Evolutionary conservation across 1,284 basidiomycete genomes (phyloP), one percentile per base, ranked within the genome.

Genomic region (Laetiporus sulphureus): DNA sequence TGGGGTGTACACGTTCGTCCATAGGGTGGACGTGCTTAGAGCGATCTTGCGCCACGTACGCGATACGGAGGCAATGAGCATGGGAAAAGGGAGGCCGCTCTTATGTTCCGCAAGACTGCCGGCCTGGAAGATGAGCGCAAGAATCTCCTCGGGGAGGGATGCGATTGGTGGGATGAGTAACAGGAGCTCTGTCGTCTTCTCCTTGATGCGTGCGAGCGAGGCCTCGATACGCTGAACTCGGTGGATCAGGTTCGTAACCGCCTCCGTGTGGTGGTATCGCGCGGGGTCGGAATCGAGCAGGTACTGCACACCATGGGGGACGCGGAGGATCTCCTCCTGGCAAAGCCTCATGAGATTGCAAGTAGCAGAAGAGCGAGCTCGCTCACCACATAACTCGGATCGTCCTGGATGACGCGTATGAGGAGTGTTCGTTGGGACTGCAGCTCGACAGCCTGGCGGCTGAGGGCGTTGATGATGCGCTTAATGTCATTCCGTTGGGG

Each of bases 1-100:
- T 18, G 48, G 45, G 43, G 59, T 49, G 19, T 48, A 45, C 40
- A 60, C 44, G 42, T 54, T 54, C 2, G 58, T 55, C 57, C 57
- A 60, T 6, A 60, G 45, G 25, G 50, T 49, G 13, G 56, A 51
- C 2, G 52, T 54, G 15, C 37, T 46, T n/a, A 53, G 33, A 3
- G 55, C 56, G n/a, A 60, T 48, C 13, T 50, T 46, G 7, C 57
- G 52, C 57, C 58, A 60, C 30, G 52, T 51, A 27, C 49, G 51
- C n/a, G 50, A 60, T 19, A 60, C 57, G 19, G 51, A 52, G 7
- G 54, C 45, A 15, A 58, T 38, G 13, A 56, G 47, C 42, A 60
- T 49, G 11, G 53, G 53, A 21, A 56, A 53, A 1, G 56, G 55
- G 11, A 40, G 25, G 13, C 16, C 16, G 21, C 38, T 29, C n/a